A percentile compares a stretch with the other conserved stretches of the same genome.
phyloP scores from a whole-genome alignment of 306 rosid genomes.

The Cucumis cinereus region DNA sequence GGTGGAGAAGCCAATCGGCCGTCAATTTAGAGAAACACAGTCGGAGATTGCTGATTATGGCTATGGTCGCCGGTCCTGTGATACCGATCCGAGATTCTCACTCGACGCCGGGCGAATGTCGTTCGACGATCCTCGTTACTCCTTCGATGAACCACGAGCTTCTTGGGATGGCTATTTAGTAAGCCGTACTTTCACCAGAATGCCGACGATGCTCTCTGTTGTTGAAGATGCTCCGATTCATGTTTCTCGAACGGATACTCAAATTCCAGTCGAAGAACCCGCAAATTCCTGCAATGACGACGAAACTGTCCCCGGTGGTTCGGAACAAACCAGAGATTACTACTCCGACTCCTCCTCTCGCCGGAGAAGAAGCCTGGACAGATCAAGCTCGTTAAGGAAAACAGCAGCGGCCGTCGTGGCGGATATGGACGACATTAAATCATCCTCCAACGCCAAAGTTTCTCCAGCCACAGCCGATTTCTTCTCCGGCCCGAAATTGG shows the following conservation, averaged over 20 bases:
- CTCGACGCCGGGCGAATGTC: conserved; percentile 72
- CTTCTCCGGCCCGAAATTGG: conserved; percentile 42
- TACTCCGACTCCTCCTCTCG: conserved; percentile 68
- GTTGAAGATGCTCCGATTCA: conserved; percentile 89
- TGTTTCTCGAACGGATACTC: conserved; percentile 51
- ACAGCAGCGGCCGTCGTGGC: conserved; percentile 95
- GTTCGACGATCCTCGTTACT: conserved; percentile 76
- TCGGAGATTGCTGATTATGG: conserved; percentile 99
- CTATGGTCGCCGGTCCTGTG: conserved; percentile 91
- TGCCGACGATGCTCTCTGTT: conserved; percentile 90
- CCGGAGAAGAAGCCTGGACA: conserved; percentile 78
- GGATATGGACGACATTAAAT: conserved; percentile 75
- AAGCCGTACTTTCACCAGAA: conserved; percentile 50
- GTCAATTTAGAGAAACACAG: conserved; percentile 93
- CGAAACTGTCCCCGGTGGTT: conserved; percentile 61
- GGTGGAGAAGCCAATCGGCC: conserved; percentile 84
- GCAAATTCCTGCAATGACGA: conserved; percentile 33
- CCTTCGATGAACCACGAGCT: conserved; percentile 90
- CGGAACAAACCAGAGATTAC: conserved; percentile 71
- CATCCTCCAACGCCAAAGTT: conserved; percentile 61
- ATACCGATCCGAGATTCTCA: conserved; percentile 91
- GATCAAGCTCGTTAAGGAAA: conserved; percentile 81
- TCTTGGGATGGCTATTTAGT: conserved; percentile 91
- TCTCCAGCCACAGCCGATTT: conserved; percentile 45
- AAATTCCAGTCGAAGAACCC: conserved; percentile 75